Base-by-base conservation (phyloP, 805 yeast species). In the Ogataea henricii region DNA sequence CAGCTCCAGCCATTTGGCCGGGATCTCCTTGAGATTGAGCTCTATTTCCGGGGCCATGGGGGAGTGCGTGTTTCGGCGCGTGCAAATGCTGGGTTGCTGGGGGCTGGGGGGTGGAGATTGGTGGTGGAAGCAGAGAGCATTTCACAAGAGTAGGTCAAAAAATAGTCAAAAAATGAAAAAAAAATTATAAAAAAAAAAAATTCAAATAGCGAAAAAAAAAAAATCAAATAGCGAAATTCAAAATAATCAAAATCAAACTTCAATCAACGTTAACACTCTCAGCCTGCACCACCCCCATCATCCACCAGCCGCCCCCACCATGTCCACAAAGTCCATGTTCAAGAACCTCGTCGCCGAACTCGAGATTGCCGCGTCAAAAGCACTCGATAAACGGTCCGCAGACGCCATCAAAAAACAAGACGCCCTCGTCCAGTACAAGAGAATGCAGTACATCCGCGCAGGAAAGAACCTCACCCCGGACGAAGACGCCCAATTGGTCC, bases 381-480 rank as follows among this genome's bases (percentile, higher is more conserved):
- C 77, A 1, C 67, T 65, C 46, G 64, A 64, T 37, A 56, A 64
- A n/a, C 77, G 73, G 36, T 55, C 66, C 40, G 65, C 68, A 44
- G 73, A 74, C 41, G 70, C 73, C 13, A 16, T 67, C 6, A 74
- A 75, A 51, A 77, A 72, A 48, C 71, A 72, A 45, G 68, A 69
- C 35, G 78, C 85, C 0, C 51, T 74, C 37, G 62, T 78, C 27
- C 73, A 70, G 34, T 81, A 81, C 58, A 72, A 73, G 55, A 76
- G 75, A 62, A 55, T 78, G 56, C 79, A 74, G 45, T 60, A 71
- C 30, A 59, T 74, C 32, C 69, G 68, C 36, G 62, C 71, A 18
- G 72, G 76, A 7, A 66, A 75, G 44, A 48, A 48, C 17, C 45
- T 66, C 13, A 53, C 64, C 6, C 58, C 65, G 3, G 65, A 56